Evolutionary conservation across 2,329 filamentous ascomycete species (phyloP), one percentile per base, ranked within the genome.

Genomic region (Ophiostoma tasmaniense): DNA sequence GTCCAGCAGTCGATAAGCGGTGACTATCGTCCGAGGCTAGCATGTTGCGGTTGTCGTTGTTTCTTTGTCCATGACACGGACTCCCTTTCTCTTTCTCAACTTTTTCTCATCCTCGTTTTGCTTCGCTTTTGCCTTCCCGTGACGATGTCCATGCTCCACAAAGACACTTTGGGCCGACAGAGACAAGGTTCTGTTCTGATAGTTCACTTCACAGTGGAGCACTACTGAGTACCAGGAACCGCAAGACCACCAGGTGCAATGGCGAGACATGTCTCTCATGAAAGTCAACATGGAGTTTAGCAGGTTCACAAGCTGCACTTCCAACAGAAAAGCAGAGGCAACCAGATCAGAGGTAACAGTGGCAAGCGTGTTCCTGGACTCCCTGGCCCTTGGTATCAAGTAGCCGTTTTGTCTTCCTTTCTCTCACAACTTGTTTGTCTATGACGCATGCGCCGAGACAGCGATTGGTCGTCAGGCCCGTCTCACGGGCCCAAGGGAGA

Each of bases 391-490:
- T 55, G 50, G 50, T 55, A 25, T 22, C 22, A 10, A 55, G 50
- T 8, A 13, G 50, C 50, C 22, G 8, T 25, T 7, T 33, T 14
- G 6, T 33, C 55, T 61, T 14, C 25, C 22, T 61, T 62, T 17
- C 20, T 30, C 20, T 35, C 59, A 22, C 28, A 6, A 35, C 28
- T 11, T 30, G 42, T 20, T 45, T 3, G 17, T 62, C 59, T 28
- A 62, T 35, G 59, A 62, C 30, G 59, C 22, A 52, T 20, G 59
- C 68, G 37, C 50, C 68, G 62, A 67, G 66, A 70, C 66, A 67
- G 33, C 22, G 68, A 42, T 45, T 65, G 66, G 45, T 69, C 64
- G 65, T 35, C 64, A 59, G 22, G 50, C 50, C 50, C 13, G 50
- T 25, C 42, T 45, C 42, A 20, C 42, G 7, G 20, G 25, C 50